phyloP scores from a whole-genome alignment of 2,329 filamentous ascomycete species.

The Verruconis gallopava region DNA sequence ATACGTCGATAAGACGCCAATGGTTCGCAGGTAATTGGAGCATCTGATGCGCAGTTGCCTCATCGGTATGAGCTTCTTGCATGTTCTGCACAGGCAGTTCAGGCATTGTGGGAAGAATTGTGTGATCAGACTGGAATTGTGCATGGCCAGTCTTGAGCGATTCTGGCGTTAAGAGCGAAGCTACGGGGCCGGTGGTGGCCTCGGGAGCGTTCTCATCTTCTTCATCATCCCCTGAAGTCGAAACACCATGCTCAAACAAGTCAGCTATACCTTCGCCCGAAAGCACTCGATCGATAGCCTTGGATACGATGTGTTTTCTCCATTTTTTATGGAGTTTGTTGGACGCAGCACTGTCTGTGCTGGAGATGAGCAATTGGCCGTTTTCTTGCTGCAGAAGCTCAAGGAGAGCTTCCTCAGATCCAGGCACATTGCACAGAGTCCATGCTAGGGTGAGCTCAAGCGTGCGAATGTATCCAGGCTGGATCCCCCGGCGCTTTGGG shows the following conservation, averaged over 20 bases:
- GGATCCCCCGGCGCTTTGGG: slow-evolving; percentile 64
- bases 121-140: neutral
- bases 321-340: slow-evolving; percentile 49
- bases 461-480: slow-evolving; percentile 66
- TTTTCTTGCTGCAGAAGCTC: slow-evolving; percentile 38
- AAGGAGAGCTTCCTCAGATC: slow-evolving; percentile 45
- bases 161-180: slow-evolving; percentile 5
- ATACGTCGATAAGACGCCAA: slow-evolving; percentile 54
- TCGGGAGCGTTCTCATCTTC: slow-evolving; percentile 3
- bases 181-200: neutral
- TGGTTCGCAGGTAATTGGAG: slow-evolving; percentile 39
- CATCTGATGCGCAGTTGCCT: neutral
- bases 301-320: slow-evolving; percentile 49
- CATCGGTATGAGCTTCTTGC: neutral
- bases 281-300: slow-evolving; percentile 49
- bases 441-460: slow-evolving; percentile 57
- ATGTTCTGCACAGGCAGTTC: neutral
- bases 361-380: slow-evolving; percentile 36
- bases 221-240: neutral
- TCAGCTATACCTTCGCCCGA: slow-evolving; percentile 25
- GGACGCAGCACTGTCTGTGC: slow-evolving; percentile 39
- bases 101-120: neutral
- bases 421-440: slow-evolving; percentile 49
- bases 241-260: neutral
- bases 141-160: neutral